These are phyloP conservation scores for Sequoia sempervirens DNA, from an alignment of 75 land plant species.

Conservation along the genomic window DNA sequence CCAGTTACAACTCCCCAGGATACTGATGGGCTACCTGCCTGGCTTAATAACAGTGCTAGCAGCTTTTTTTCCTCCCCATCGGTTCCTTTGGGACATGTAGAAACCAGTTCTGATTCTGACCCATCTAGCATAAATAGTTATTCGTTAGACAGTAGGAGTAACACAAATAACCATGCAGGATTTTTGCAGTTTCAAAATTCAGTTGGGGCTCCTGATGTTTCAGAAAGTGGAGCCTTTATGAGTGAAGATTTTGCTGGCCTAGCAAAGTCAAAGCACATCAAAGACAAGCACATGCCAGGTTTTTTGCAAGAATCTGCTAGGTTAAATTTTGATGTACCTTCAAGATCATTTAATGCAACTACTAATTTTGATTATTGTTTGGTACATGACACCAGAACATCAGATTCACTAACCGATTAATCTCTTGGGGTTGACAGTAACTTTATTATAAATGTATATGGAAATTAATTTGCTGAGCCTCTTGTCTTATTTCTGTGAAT, in stretches of 20 bases:
- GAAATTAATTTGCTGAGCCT: neutral
- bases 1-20: neutral
- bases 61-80: constrained; percentile 6
- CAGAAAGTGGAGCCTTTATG: constrained; percentile 3
- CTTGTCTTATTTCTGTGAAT: neutral
- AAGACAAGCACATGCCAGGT: neutral
- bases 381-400: constrained; percentile 1
- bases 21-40: constrained; percentile 6
- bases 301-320: constrained; percentile 7
- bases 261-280: neutral
- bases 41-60: neutral
- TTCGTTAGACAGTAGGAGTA: constrained; percentile 11
- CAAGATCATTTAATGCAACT: constrained; percentile 5
- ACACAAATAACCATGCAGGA: neutral
- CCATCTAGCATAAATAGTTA: neutral
- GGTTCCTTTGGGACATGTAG: neutral
- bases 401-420: constrained; percentile 1
- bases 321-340: constrained; percentile 10
- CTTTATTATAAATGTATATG: constrained; percentile 4
- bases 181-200: constrained; percentile 1
- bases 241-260: neutral
- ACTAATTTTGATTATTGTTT: constrained; percentile 7
- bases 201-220: neutral
- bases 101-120: neutral
- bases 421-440: neutral